Percentiles rank a stretch among this genome's conserved stretches.
Conservation (phyloP, 257 asterid species). For the Handroanthus guayacan region DNA sequence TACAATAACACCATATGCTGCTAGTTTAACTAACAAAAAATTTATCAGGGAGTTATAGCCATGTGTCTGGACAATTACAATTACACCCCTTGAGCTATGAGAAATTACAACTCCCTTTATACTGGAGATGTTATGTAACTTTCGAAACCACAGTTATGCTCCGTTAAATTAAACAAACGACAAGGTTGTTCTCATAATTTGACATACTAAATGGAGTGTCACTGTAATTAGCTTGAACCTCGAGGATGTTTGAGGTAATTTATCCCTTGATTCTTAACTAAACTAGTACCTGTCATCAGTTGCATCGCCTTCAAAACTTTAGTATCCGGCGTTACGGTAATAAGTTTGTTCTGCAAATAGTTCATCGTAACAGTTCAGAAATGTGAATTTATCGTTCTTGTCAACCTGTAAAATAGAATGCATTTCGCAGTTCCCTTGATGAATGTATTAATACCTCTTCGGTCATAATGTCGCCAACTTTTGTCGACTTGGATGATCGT, state of each 20-base stretch:
- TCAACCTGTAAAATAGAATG: not conserved
- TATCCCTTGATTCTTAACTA: not conserved
- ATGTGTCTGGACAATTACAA: no score
- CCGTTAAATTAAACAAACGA: no score
- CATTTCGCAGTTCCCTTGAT: not conserved
- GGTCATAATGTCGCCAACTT: slow-evolving; percentile 98
- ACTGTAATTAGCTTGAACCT: not conserved
- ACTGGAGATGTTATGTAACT: no score
- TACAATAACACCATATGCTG: no score
- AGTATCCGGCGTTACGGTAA: slow-evolving; percentile 84
- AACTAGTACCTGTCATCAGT: slow-evolving; percentile 79
- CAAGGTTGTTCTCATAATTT: no score
- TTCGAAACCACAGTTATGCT: no score
- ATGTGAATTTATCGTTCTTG: not conserved
- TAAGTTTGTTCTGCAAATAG: slow-evolving; percentile 83
- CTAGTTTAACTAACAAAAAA: no score
- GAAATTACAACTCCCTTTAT: no score
- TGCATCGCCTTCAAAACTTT: slow-evolving; percentile 96
- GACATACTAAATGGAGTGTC: no score
- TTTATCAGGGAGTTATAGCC: no score
- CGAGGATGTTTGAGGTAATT: not conserved
- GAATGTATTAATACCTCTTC: slow-evolving; percentile 72
- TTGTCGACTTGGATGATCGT: slow-evolving; percentile 91
- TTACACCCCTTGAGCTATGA: no score
- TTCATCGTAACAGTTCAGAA: slow-evolving; percentile 5